Base-by-base conservation (phyloP, 805 yeast genomes). In the Vanderwaltozyma polyspora region DNA sequence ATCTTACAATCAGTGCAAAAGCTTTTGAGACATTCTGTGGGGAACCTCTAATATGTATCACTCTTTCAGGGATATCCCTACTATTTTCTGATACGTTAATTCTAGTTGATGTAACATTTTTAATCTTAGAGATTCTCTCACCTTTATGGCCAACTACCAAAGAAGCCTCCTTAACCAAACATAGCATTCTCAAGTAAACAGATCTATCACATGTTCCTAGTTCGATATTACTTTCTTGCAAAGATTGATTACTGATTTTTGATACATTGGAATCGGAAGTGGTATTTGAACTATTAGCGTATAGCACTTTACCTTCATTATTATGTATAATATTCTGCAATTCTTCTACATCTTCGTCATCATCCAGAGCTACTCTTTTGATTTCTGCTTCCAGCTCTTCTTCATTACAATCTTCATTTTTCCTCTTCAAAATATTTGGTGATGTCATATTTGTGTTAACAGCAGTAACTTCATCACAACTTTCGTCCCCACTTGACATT, bases 11-110 rank as follows among this genome's bases (percentile, higher is more conserved):
- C 43, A 82, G 59, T 1, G 91, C 91, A 56, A 79, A 79, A 0
- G 91, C 89, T 51, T 76, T 75, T 11, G 94, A 87, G 6, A 81
- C 89, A 44, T 74, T 68, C 43, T 80, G 87, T 2, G 86, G 70
- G 0, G 80, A 62, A 0, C 94, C 95, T 40, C 78, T 65, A 3
- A 83, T 78, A 40, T 75, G 70, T 18, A 84, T 68, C 22, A 84
- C 77, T 42, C 95, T 66, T 49, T 80, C 93, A 2, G 81, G 79
- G 5, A 77, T 72, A 18, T 77, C 81, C 44, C 72, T 69, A 34
- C 77, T 62, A 51, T 82, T 81, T 36, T 81, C 89, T 45, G 82
- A 73, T 11, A 81, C 83, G 46, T 75, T 73, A 29, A 83, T 67
- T 42, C 79, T 66, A 6, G 82, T 79, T 35, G 66, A 66, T 3